Conservation (phyloP, 2,329 filamentous ascomycete genomes). For the Cercospora sesami region DNA sequence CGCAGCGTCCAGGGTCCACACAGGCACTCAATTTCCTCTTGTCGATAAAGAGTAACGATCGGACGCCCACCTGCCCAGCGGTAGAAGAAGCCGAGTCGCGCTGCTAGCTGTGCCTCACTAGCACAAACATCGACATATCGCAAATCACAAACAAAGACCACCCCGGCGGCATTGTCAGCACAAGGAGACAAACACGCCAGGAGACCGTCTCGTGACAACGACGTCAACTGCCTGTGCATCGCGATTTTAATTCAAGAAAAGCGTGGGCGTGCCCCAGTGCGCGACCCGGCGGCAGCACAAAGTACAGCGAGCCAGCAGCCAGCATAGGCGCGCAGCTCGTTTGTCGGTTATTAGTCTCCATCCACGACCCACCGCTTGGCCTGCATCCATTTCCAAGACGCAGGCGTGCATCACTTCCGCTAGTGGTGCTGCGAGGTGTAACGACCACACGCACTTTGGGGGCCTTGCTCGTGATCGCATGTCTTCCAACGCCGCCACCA, state of each 20-base stretch:
- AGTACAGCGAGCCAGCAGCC: constrained; percentile 1
- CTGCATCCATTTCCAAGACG: neutral
- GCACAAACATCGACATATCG: neutral
- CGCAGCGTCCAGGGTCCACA: neutral
- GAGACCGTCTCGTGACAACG: neutral
- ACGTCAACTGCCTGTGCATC: neutral
- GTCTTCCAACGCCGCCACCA: neutral
- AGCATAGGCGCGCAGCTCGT: constrained; percentile 5
- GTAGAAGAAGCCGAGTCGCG: neutral
- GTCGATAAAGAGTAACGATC: neutral
- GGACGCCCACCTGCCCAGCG: neutral
- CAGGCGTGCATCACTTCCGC: constrained; percentile 3
- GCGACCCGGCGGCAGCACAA: constrained; percentile 2
- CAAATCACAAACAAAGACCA: neutral
- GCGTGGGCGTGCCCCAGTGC: constrained; percentile 2
- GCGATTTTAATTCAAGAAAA: neutral
- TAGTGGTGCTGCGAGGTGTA: neutral
- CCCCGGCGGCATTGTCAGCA: neutral
- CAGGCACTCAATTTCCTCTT: neutral
- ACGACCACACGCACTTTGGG: neutral
- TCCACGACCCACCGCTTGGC: constrained; percentile 6
- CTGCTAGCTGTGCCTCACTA: neutral
- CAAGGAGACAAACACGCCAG: neutral
- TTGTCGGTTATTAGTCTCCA: neutral
- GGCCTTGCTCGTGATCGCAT: constrained; percentile 3